A percentile compares a stretch with the other conserved stretches of the same genome.
Conservation (phyloP, 176 grass and related monocot genomes). For the Panicum miliaceum region DNA sequence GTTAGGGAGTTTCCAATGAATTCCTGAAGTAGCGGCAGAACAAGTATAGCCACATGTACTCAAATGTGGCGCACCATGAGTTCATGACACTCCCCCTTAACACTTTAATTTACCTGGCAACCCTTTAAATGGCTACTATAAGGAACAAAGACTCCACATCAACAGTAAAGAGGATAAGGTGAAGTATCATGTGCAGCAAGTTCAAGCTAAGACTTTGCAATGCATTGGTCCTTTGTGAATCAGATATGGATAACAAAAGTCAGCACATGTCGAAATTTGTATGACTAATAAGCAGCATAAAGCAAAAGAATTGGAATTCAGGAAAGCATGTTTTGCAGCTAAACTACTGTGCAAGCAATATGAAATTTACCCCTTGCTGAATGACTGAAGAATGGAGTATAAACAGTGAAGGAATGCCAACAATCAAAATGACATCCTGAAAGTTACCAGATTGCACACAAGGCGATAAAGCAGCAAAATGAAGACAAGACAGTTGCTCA, state of each 20-base stretch:
- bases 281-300: background rate
- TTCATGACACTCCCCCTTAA: background rate
- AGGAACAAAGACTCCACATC: background rate
- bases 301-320: background rate
- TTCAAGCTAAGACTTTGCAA: slow-evolving; percentile 18
- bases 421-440: background rate
- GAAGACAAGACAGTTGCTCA: background rate
- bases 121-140: background rate
- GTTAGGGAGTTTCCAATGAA: background rate
- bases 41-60: background rate
- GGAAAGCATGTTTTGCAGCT: background rate
- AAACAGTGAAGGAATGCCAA: slow-evolving; percentile 24
- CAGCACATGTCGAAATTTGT: background rate
- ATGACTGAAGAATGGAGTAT: background rate
- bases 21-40: background rate
- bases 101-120: background rate
- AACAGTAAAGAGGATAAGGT: background rate
- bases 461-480: background rate
- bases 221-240: background rate
- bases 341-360: background rate
- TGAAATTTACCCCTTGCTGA: slow-evolving; percentile 15
- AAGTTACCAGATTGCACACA: slow-evolving; percentile 2
- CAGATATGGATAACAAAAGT: slow-evolving; percentile 3
- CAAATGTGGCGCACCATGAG: background rate
- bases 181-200: background rate